These are phyloP conservation scores for Cruciata laevipes DNA, from an alignment of 257 asterid species.

Conservation along the genomic window DNA sequence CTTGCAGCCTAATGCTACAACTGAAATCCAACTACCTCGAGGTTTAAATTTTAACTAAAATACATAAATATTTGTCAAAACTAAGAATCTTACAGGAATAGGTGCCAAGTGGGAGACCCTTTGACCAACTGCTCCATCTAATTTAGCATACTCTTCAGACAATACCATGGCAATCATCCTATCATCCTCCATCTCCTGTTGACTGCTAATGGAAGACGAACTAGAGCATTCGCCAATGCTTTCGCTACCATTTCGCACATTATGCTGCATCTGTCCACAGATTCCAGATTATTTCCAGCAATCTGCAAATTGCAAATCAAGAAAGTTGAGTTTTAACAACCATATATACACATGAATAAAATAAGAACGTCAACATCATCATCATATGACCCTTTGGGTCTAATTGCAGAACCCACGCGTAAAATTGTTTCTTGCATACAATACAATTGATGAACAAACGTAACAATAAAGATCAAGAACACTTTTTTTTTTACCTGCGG, in stretches of 20 bases:
- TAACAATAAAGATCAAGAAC: background rate
- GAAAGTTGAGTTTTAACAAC: background rate
- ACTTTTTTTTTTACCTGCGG: background rate
- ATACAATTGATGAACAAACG: background rate
- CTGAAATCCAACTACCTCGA: background rate
- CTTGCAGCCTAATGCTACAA: background rate
- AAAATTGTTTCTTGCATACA: background rate
- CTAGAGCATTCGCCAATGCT: constrained; percentile 32
- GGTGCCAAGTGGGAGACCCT: constrained; percentile 52
- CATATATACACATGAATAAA: background rate
- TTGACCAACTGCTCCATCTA: constrained; percentile 52
- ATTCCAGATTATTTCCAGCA: background rate
- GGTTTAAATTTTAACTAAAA: background rate
- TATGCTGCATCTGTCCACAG: background rate
- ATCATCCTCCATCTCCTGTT: constrained; percentile 47
- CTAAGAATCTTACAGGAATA: constrained; percentile 40
- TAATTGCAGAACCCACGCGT: background rate
- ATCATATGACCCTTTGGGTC: background rate
- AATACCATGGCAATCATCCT: constrained; percentile 51
- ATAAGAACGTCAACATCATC: no score
- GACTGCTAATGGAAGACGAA: constrained; percentile 39
- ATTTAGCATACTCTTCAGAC: constrained; percentile 51
- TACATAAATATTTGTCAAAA: background rate
- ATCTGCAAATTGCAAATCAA: constrained; percentile 2
- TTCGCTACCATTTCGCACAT: constrained; percentile 35